A percentile compares a stretch with the other conserved stretches of the same genome.
Conservation (phyloP, 202 grass and related monocot species). For the Zoysia matrella region DNA sequence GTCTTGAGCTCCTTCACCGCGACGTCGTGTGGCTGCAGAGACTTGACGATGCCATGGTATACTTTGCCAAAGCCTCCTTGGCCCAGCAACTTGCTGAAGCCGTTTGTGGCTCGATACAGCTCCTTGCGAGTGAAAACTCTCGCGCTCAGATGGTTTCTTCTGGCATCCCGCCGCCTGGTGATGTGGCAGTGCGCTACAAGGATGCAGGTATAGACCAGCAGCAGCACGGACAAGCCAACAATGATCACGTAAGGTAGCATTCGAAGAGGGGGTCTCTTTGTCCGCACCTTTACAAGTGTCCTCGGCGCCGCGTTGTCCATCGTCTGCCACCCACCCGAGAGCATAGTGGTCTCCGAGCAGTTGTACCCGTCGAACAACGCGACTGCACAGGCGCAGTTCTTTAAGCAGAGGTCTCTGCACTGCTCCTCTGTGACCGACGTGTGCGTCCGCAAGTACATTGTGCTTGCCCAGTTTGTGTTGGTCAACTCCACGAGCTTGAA, state of each 20-base stretch:
- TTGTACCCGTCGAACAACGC: neutral
- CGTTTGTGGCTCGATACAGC: constrained; percentile 40
- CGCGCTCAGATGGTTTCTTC: neutral
- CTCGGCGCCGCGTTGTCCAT: neutral
- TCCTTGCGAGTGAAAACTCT: constrained; percentile 33
- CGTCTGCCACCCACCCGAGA: neutral
- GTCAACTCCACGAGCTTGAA: neutral
- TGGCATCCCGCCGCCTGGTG: neutral
- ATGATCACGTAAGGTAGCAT: neutral
- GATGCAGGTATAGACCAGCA: neutral
- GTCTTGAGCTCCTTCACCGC: constrained; percentile 55
- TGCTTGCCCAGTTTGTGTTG: neutral
- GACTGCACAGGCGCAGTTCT: neutral
- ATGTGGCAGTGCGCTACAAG: neutral
- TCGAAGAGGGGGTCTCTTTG: neutral
- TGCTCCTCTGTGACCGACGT: neutral
- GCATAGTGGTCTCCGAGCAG: neutral
- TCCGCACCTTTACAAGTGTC: neutral
- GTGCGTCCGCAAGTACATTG: neutral
- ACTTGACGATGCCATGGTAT: constrained; percentile 25
- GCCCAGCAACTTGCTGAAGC: constrained; percentile 30
- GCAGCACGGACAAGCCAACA: neutral
- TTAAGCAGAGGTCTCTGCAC: neutral
- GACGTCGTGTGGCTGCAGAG: neutral
- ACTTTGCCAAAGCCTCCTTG: neutral